Evolutionary conservation across 2,329 filamentous ascomycete species (phyloP).

Genomic region (Zymoseptoria brevis): DNA sequence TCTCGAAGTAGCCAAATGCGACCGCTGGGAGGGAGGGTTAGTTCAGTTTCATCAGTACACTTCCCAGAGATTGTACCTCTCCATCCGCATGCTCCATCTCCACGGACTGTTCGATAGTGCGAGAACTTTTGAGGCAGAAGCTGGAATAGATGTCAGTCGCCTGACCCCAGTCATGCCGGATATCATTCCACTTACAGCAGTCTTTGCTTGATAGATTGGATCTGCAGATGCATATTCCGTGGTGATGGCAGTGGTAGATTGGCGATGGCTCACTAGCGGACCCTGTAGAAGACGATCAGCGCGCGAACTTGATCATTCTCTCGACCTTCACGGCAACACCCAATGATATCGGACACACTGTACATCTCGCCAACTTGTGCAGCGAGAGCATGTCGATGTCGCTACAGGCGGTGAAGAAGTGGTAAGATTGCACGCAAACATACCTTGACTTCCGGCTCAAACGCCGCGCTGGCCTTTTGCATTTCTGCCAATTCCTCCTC

Average conservation of each 20-base stretch:
- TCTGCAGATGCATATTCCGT: slow-evolving; percentile 86
- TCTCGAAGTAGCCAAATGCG: slow-evolving; percentile 88
- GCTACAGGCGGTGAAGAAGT: not conserved
- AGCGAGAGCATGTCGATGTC: not conserved
- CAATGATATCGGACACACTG: slow-evolving; percentile 9
- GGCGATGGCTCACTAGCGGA: slow-evolving; percentile 70
- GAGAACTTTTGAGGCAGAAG: slow-evolving; percentile 75
- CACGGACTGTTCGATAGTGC: slow-evolving; percentile 77
- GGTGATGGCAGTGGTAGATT: slow-evolving; percentile 67
- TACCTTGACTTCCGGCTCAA: slow-evolving; percentile 51
- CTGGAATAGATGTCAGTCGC: slow-evolving; percentile 38
- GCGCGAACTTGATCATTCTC: slow-evolving; percentile 10
- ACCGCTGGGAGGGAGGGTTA: slow-evolving; percentile 55
- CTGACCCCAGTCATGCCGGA: slow-evolving; percentile 6
- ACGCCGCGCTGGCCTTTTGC: slow-evolving; percentile 55
- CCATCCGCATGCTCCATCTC: slow-evolving; percentile 96
- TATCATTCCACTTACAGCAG: slow-evolving; percentile 54
- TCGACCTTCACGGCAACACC: slow-evolving; percentile 20
- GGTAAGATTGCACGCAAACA: slow-evolving; percentile 21
- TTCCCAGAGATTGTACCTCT: slow-evolving; percentile 59
- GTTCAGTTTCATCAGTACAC: not conserved
- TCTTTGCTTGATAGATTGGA: slow-evolving; percentile 77
- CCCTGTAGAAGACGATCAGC: slow-evolving; percentile 50
- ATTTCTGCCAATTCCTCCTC: slow-evolving; percentile 53
- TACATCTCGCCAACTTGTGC: not conserved